phyloP scores from a whole-genome alignment of 2,329 filamentous ascomycete species.

The Stylonectria norvegica region DNA sequence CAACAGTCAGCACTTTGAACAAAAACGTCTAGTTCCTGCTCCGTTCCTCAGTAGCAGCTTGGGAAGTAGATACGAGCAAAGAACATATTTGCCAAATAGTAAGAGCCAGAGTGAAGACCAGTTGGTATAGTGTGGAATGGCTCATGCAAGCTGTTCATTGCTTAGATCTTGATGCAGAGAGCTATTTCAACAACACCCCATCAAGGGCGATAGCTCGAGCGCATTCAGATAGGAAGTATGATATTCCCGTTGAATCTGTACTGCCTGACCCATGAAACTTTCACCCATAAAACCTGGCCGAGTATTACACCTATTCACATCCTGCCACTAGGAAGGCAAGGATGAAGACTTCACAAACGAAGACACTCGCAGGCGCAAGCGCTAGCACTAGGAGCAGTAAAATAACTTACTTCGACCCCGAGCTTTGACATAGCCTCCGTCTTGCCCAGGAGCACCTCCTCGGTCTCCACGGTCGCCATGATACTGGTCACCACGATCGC shows the following conservation, averaged over 20 bases:
- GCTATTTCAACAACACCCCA: too few relatives aligned
- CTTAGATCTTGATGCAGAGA: too few relatives aligned
- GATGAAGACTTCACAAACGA: too few relatives aligned
- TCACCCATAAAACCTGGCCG: too few relatives aligned
- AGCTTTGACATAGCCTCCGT: conserved; percentile 47
- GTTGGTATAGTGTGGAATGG: not conserved
- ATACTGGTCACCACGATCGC: conserved; percentile 40
- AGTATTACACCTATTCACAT: conserved; percentile 4
- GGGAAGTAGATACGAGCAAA: too few relatives aligned
- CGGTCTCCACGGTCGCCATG: conserved; percentile 44
- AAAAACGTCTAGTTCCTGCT: conserved; percentile 6
- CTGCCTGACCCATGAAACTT: too few relatives aligned
- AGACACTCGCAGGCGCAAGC: too few relatives aligned
- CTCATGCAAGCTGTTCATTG: too few relatives aligned
- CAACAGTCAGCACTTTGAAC: conserved; percentile 17
- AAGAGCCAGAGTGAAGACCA: not conserved
- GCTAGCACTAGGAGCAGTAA: too few relatives aligned
- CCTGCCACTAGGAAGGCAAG: conserved; percentile 14
- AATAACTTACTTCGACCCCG: conserved; percentile 49
- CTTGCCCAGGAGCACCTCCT: conserved; percentile 38
- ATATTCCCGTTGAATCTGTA: too few relatives aligned
- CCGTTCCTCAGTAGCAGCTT: conserved; percentile 9
- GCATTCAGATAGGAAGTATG: too few relatives aligned
- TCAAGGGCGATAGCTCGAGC: too few relatives aligned
- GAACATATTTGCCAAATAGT: not conserved